A percentile compares a stretch with the other conserved stretches of the same genome.
These are phyloP conservation scores for Lecanoromycetidae sp. DNA, from an alignment of 2,329 filamentous ascomycete species.

Conservation along the genomic window DNA sequence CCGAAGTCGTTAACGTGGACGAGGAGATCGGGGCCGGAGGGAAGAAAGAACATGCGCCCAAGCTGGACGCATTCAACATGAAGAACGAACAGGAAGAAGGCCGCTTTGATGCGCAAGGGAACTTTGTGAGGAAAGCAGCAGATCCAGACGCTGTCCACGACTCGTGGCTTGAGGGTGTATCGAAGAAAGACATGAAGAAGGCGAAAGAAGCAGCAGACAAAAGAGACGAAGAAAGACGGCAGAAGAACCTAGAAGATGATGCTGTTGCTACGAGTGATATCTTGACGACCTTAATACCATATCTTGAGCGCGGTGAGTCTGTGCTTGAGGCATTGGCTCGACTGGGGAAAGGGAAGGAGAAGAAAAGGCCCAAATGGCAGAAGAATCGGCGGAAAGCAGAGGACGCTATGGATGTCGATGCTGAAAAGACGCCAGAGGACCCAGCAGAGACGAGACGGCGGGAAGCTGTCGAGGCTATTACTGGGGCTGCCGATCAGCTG, in stretches of 20 bases:
- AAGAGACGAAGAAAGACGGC: conserved; percentile 62
- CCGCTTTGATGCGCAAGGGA: conserved; percentile 78
- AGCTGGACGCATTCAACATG: conserved; percentile 95
- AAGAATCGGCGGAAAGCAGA: conserved; percentile 38
- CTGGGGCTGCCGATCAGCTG: conserved; percentile 77
- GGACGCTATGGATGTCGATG: conserved; percentile 57
- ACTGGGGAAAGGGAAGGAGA: conserved; percentile 55
- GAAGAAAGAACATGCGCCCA: conserved; percentile 84
- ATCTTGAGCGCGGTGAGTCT: conserved; percentile 70
- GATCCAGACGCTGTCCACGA: conserved; percentile 89
- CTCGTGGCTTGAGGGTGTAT: conserved; percentile 80
- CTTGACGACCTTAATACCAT: conserved; percentile 57
- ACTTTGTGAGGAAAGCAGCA: conserved; percentile 76
- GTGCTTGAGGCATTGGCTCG: conserved; percentile 76
- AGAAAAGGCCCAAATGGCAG: conserved; percentile 49
- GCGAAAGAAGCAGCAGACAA: conserved; percentile 80
- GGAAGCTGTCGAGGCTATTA: conserved; percentile 67
- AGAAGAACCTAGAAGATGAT: conserved; percentile 63
- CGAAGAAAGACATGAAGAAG: conserved; percentile 83
- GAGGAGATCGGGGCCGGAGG: conserved; percentile 82
- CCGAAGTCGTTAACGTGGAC: conserved; percentile 63
- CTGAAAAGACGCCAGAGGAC: conserved; percentile 45
- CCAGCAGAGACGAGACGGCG: conserved; percentile 58
- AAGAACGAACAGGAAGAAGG: conserved; percentile 82
- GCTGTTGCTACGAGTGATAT: conserved; percentile 60